Evolutionary conservation across 192 early-diverging fungal genomes (phyloP), one percentile per base, ranked within the genome.

Genomic region (Dimargaris xerosporica): DNA sequence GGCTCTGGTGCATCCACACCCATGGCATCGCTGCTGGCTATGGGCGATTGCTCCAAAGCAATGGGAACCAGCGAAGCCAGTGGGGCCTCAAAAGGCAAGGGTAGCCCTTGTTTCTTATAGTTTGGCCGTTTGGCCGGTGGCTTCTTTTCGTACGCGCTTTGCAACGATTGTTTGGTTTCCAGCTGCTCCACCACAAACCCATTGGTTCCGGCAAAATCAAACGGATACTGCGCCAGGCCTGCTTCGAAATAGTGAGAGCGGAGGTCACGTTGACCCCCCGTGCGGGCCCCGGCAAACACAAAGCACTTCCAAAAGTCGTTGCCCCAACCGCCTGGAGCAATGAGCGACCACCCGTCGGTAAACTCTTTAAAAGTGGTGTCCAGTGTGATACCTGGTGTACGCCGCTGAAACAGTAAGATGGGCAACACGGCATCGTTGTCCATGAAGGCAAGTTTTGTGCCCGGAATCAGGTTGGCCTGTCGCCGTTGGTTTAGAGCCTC

Each of bases 241-340:
- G 80, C 74, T 72, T 98, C 93, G 54, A 91, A 90, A 54, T 84
- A 79, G 44, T 88, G 65, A 46, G 75, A 76, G 45, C 79, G 69
- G 0, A 82, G 71, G 62, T 98, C 92, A 7, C 82, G 67, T 31
- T 88, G 66, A 0, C 93, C 93, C 31, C 82, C 85, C 3, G 83
- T 82, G 54, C 88, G 78, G 1, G 86, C 89, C 15, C 95, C 95
- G 1, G 88, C 89, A 76, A 91, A 95, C 21, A 87, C 72, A 23
- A 98, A 75, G 17, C 83, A 78, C 71, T 89, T 84, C 92, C 91
- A 96, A 64, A 98, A 82, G 12, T 81, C 64, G 75, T 88, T 87
- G 10, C 81, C 92, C 85, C 86, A 93, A 0, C 84, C 83, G n/a
- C 75, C 71, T 16, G 91, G 89, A 9, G 92, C 68, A 31, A 95